These are phyloP conservation scores for Fusarium robinianum DNA, from an alignment of 2,329 filamentous ascomycete species.

Conservation along the genomic window DNA sequence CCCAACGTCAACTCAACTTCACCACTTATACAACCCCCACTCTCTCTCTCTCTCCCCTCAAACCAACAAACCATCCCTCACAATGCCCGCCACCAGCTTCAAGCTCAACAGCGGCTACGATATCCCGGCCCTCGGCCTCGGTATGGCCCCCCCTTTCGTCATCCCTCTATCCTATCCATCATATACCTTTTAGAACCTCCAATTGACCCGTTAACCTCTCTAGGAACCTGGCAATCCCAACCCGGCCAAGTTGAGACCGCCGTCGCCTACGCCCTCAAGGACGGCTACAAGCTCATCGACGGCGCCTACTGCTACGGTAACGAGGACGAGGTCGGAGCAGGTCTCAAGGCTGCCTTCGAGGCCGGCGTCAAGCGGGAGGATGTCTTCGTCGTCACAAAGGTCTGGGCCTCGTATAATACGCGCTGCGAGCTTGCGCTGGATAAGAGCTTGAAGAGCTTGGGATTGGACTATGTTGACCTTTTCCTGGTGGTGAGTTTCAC, in stretches of 20 bases:
- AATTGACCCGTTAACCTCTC: constrained; percentile 7
- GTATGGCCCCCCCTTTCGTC: constrained; percentile 44
- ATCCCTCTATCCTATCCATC: not conserved
- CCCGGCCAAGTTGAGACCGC: constrained; percentile 62
- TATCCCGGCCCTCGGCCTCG: constrained; percentile 67
- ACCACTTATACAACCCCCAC: not conserved
- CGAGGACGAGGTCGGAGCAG: constrained; percentile 81
- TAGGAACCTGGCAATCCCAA: constrained; percentile 68
- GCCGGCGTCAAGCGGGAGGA: constrained; percentile 76
- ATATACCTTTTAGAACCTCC: not conserved
- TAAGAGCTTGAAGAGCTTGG: constrained; percentile 72
- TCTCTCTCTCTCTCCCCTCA: not conserved
- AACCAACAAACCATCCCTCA: constrained; percentile 4
- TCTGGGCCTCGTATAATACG: constrained; percentile 80
- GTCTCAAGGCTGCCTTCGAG: constrained; percentile 72
- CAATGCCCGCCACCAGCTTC: constrained; percentile 61
- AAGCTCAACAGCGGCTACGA: constrained; percentile 67
- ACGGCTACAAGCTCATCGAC: constrained; percentile 67
- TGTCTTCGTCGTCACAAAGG: constrained; percentile 82
- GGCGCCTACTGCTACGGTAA: constrained; percentile 79
- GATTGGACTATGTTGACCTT: constrained; percentile 80
- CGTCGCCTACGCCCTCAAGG: constrained; percentile 61
- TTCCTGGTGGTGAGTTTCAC: constrained; percentile 63
- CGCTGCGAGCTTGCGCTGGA: constrained; percentile 71
- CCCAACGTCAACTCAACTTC: no score